phyloP scores from a whole-genome alignment of 2,329 filamentous ascomycete genomes.

The Fusarium solani-melongenae region DNA sequence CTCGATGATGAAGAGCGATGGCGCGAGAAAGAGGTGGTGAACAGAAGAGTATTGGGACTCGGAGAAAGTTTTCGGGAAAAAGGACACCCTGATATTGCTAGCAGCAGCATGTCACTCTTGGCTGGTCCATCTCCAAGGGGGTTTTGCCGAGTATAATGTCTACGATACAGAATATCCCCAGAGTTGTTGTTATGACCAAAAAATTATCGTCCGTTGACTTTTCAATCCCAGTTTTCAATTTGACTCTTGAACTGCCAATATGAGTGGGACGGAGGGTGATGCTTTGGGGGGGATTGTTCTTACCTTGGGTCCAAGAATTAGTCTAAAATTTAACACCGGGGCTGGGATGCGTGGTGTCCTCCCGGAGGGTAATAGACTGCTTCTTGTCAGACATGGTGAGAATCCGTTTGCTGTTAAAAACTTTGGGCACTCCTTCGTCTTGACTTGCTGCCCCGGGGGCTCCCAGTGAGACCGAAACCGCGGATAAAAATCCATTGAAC shows the following conservation, averaged over 20 bases:
- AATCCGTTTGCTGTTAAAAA: background rate
- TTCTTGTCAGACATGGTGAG: background rate
- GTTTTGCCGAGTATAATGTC: background rate
- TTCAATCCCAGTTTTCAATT: background rate
- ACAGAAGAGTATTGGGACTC: too few relatives aligned
- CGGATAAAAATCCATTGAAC: background rate
- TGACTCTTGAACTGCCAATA: background rate
- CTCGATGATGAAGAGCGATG: too few relatives aligned
- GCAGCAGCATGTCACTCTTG: too few relatives aligned
- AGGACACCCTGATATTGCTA: too few relatives aligned
- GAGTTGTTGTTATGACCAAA: too few relatives aligned
- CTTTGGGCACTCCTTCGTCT: background rate
- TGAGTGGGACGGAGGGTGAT: background rate
- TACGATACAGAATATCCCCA: background rate
- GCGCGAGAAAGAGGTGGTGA: too few relatives aligned
- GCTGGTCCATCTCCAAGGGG: background rate
- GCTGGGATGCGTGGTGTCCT: background rate
- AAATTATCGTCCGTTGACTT: too few relatives aligned
- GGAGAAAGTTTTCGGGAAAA: too few relatives aligned
- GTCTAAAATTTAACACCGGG: too few relatives aligned
- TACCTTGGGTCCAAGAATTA: background rate
- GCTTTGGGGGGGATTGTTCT: background rate
- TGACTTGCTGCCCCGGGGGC: too few relatives aligned
- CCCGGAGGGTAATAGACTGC: background rate
- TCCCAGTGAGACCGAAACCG: too few relatives aligned